Conservation (phyloP, 495 filamentous ascomycete species). For the Podospora conica region DNA sequence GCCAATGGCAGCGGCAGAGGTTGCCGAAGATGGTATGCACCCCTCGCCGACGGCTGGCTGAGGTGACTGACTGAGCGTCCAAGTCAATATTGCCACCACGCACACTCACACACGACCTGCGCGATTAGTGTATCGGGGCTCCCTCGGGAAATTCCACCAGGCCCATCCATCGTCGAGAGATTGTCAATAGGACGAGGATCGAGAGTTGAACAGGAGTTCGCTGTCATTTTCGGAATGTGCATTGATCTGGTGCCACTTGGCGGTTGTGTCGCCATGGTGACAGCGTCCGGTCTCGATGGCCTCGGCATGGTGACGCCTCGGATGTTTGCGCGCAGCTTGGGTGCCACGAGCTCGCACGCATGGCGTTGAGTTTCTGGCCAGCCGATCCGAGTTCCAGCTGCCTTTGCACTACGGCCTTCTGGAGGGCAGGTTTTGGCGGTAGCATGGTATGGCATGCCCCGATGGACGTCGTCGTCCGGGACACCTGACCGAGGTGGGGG, state of each 20-base stretch:
- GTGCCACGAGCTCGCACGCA: neutral
- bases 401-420: neutral
- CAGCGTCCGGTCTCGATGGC: neutral
- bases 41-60: conserved; percentile 9
- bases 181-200: neutral
- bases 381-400: neutral
- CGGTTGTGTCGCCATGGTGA: neutral
- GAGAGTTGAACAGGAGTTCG: neutral
- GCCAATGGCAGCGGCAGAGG: neutral
- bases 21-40: conserved; percentile 12
- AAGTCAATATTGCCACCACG: neutral
- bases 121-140: neutral
- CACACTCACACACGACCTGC: neutral
- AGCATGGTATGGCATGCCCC: neutral
- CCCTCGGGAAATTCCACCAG: too few species aligned
- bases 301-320: neutral
- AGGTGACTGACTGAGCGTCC: neutral
- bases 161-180: neutral
- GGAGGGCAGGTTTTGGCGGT: neutral
- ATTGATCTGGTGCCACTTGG: neutral
- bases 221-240: neutral
- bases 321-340: neutral
- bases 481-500: neutral
- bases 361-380: too few species aligned
- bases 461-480: neutral